Base-by-base conservation (phyloP, 1,284 basidiomycete species). In the Cryptococcus sp. region DNA sequence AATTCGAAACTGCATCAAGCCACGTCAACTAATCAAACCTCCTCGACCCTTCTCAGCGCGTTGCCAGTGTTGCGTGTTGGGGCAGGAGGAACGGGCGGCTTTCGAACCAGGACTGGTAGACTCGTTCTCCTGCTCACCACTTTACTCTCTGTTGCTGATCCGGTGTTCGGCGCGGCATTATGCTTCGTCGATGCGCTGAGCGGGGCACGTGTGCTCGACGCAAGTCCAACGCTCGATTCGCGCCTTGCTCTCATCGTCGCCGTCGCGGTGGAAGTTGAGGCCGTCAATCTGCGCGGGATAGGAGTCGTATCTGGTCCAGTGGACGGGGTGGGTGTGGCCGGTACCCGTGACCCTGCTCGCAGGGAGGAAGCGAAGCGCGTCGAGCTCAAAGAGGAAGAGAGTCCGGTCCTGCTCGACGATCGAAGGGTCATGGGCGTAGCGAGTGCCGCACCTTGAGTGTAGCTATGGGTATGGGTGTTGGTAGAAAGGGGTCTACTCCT, bases 141-240 rank as follows among this genome's bases (percentile, higher is more conserved):
- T n/a, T 58, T 41, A 16, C 16, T 42, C 27, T 19, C 11, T 27
- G 42, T 8, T 11, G n/a, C 8, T 11, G 6, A 45, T 8, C 11
- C 42, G 2, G 8, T 2, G 6, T 3, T 45, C 6, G n/a, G 8
- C 8, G 22, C 13, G 22, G 22, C 42, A 43, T 70, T 68, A 40
- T 70, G 67, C 43, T 48, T 57, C 3, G 58, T 65, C 15, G 61
- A 60, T 8, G 53, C 15, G 10, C 67, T 61, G 2, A 70, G 54
- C 2, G 62, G 60, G 5, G 49, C 54, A 16, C 56, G 52, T 17
- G 48, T 19, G 3, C n/a, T 40, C 38, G 39, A 39, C 17, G 47
- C 39, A 8, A 22, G 17, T 8, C 23, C 20, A 6, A 43, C n/a
- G 22, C 42, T 47, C 25, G 52, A 50, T 25, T 55, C 57, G 27